Evolutionary conservation across 108 stramenopile species (phyloP).

Genomic region (Schizochytrium sp.): DNA sequence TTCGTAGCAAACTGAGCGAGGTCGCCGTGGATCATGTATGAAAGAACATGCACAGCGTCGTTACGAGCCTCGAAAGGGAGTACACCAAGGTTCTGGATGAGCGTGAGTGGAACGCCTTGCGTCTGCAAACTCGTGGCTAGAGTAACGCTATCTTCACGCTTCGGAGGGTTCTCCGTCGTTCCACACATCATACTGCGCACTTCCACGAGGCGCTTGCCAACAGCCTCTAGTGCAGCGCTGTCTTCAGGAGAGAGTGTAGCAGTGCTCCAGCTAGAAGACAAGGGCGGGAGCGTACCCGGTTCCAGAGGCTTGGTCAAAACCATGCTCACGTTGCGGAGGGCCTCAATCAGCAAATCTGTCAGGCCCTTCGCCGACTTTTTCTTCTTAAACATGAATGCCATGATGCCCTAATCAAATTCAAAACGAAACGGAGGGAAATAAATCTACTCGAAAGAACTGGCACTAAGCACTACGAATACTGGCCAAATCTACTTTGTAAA

Average conservation of each 20-base stretch:
- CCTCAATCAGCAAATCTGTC: conserved; percentile 39
- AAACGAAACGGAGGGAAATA: too few species aligned
- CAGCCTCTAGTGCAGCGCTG: conserved; percentile 20
- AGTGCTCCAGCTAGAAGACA: conserved; percentile 23
- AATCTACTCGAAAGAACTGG: too few species aligned
- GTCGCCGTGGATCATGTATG: conserved; percentile 59
- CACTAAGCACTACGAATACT: too few species aligned
- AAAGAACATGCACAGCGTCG: conserved; percentile 26
- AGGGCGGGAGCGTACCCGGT: conserved; percentile 46
- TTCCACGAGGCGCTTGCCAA: conserved; percentile 48
- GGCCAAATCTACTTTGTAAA: too few species aligned
- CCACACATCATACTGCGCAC: conserved; percentile 56
- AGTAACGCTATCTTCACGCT: background rate
- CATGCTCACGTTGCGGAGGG: conserved; percentile 25
- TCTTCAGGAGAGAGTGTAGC: background rate
- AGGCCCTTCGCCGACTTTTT: conserved; percentile 43
- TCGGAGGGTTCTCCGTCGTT: conserved; percentile 28
- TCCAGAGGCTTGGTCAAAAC: conserved; percentile 32
- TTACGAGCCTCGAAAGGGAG: conserved; percentile 51
- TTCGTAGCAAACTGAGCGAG: conserved; percentile 46
- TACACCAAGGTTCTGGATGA: conserved; percentile 55
- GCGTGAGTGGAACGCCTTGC: conserved; percentile 59
- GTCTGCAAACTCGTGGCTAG: conserved; percentile 43
- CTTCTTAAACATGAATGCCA: conserved; percentile 61
- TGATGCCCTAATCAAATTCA: background rate